phyloP scores from a whole-genome alignment of 2,329 filamentous ascomycete species.

The Xylaria sp. region DNA sequence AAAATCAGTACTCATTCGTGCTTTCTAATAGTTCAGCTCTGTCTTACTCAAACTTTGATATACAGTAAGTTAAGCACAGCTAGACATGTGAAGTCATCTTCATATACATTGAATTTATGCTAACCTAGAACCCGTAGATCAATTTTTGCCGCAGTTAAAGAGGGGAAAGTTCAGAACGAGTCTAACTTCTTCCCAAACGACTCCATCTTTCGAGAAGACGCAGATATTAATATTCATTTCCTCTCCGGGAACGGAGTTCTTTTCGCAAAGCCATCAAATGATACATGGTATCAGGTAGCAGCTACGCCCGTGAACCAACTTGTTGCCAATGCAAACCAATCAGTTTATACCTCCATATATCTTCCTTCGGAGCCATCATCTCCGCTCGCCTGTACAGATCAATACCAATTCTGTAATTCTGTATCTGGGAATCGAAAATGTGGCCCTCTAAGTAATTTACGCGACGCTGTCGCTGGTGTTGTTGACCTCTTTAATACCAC shows the following conservation, averaged over 20 bases:
- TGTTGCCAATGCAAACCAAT: not conserved
- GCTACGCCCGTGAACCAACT: not conserved
- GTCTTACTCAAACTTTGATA: not conserved
- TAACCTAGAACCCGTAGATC: too few relatives aligned
- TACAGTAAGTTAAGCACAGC: not conserved
- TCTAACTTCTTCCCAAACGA: not conserved
- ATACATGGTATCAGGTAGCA: slow-evolving; percentile 7
- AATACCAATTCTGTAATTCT: slow-evolving; percentile 22
- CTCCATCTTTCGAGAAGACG: not conserved
- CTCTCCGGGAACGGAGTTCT: slow-evolving; percentile 1
- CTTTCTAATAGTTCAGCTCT: not conserved
- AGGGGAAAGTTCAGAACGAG: too few relatives aligned
- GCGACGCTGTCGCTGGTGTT: not conserved
- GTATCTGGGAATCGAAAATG: not conserved
- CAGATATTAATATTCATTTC: not conserved
- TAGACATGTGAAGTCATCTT: not conserved
- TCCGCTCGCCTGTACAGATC: slow-evolving; percentile 2
- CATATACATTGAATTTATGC: not conserved
- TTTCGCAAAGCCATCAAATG: not conserved
- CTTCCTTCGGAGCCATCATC: not conserved
- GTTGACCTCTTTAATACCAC: slow-evolving; percentile 4
- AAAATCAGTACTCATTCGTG: not conserved
- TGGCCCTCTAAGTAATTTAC: not conserved
- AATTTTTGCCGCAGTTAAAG: too few relatives aligned
- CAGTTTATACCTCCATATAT: not conserved